Conservation (phyloP, 2,329 filamentous ascomycete species). For the Ophiosphaerella narmari region DNA sequence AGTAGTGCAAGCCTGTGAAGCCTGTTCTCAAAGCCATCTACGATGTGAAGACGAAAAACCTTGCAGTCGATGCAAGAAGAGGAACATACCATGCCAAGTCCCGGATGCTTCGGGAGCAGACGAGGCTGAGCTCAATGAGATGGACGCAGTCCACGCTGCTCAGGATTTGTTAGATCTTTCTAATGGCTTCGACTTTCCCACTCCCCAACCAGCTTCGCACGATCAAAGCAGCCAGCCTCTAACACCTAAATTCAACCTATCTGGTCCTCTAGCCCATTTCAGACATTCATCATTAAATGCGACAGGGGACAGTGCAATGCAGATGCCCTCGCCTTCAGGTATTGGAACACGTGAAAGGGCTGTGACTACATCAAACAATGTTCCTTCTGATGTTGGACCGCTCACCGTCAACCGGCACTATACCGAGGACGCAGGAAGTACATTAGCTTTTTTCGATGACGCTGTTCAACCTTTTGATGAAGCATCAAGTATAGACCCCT, state of each 20-base stretch:
- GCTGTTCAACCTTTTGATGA: conserved; percentile 18
- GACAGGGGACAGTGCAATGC: neutral
- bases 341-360: neutral
- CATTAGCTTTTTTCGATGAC: conserved; percentile 20
- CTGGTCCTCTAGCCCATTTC: neutral
- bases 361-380: conserved; percentile 1
- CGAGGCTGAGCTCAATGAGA: conserved; percentile 20
- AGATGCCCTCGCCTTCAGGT: neutral
- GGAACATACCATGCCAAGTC: conserved; percentile 51
- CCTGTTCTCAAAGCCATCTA: conserved; percentile 57
- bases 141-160: conserved; percentile 35
- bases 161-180: conserved; percentile 38
- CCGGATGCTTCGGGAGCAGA: conserved; percentile 18
- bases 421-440: conserved; percentile 4
- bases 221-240: conserved; percentile 3
- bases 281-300: neutral
- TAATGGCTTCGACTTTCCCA: conserved; percentile 25
- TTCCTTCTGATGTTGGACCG: neutral
- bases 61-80: conserved; percentile 57
- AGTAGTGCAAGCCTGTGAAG: conserved; percentile 55
- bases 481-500: conserved; percentile 20
- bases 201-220: conserved; percentile 10
- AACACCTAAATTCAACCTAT: neutral
- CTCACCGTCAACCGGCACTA: conserved; percentile 11
- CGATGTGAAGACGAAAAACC: conserved; percentile 61